phyloP scores from a whole-genome alignment of 306 rosid species.

The Vigna nakashimae region DNA sequence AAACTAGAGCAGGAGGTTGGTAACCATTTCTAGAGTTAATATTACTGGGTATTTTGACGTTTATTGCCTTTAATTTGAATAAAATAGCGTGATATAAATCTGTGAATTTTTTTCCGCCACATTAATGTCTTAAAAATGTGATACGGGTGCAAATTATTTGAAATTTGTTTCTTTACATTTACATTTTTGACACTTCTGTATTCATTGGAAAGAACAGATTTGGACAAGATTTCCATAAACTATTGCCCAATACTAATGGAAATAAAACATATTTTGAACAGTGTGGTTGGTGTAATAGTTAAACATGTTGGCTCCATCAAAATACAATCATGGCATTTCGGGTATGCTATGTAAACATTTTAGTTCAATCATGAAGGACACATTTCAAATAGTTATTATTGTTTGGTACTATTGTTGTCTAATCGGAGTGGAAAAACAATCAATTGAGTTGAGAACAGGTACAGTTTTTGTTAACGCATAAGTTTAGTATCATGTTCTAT shows the following conservation, averaged over 20 bases:
- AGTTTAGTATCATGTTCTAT: constrained; percentile 24
- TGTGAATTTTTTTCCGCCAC: constrained; percentile 10
- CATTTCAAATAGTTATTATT: constrained; percentile 4
- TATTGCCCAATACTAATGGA: neutral
- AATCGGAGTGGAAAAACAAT: constrained; percentile 19
- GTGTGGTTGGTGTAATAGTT: constrained; percentile 9
- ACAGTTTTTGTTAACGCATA: neutral
- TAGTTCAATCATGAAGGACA: constrained; percentile 14
- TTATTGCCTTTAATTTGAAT: constrained; percentile 8
- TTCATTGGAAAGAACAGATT: constrained; percentile 16
- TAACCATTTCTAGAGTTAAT: constrained; percentile 28
- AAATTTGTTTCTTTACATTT: constrained; percentile 4
- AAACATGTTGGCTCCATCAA: constrained; percentile 4
- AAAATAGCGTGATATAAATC: constrained; percentile 16
- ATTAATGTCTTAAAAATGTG: constrained; percentile 10
- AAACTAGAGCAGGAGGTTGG: constrained; percentile 93
- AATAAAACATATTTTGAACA: constrained; percentile 11
- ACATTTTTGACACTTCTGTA: constrained; percentile 17
- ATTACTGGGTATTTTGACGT: constrained; percentile 27
- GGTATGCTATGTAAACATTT: neutral
- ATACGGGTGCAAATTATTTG: neutral
- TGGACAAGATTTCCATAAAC: neutral
- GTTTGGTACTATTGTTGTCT: constrained; percentile 30
- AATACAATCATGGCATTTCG: neutral
- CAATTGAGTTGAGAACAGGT: neutral